These are phyloP conservation scores for Chaetomium cochliodes DNA, from an alignment of 495 filamentous ascomycete species.

Conservation along the genomic window DNA sequence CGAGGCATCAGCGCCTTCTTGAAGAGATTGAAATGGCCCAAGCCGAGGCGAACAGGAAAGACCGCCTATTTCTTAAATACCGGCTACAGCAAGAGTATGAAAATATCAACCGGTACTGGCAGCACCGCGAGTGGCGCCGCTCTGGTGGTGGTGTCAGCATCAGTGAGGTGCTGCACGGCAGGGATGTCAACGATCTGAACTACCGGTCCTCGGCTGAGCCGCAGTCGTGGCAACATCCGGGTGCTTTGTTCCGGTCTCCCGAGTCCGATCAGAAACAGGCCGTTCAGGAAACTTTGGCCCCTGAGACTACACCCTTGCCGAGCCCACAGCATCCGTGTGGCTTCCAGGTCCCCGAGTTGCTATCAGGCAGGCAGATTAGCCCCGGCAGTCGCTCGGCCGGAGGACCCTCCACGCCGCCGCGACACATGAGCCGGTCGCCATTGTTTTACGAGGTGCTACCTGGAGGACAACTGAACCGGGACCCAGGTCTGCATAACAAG, in stretches of 20 bases:
- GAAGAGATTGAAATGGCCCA: constrained; percentile 23
- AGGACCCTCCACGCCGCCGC: background rate
- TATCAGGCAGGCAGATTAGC: background rate
- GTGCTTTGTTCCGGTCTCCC: background rate
- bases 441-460: background rate
- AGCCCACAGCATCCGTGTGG: background rate
- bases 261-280: background rate
- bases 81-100: constrained; percentile 1
- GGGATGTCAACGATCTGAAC: constrained; percentile 15
- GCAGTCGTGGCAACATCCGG: background rate
- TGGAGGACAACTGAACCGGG: background rate
- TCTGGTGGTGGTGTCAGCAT: background rate
- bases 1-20: constrained; percentile 20
- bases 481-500: background rate
- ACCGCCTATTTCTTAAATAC: constrained; percentile 13
- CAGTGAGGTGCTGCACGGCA: background rate
- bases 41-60: background rate
- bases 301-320: background rate
- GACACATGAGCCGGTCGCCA: background rate
- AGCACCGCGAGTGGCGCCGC: background rate
- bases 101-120: background rate
- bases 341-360: background rate
- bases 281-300: background rate
- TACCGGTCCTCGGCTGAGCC: background rate
- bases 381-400: background rate